These are phyloP conservation scores for Globisporangium heterothallicum DNA, from an alignment of 352 stramenopile genomes.

Conservation along the genomic window DNA sequence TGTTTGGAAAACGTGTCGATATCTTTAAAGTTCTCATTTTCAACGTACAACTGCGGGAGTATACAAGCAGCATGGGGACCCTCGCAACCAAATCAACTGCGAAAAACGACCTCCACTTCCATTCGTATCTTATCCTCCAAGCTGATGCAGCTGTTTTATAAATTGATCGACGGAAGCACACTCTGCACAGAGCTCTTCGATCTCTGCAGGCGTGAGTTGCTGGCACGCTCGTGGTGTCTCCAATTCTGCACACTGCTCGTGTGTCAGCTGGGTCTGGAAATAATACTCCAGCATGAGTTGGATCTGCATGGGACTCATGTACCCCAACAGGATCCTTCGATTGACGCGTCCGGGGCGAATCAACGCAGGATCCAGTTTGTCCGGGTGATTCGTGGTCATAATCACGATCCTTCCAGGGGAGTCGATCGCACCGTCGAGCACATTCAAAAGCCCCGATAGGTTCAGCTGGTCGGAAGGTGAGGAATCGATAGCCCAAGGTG, in stretches of 20 bases:
- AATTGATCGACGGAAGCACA: slow-evolving; percentile 26
- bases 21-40: too few species aligned
- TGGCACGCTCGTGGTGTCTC: neutral
- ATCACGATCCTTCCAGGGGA: slow-evolving; percentile 75
- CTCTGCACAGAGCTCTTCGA: slow-evolving; percentile 54
- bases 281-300: slow-evolving; percentile 60
- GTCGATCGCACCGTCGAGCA: slow-evolving; percentile 83
- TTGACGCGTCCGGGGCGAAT: slow-evolving; percentile 85
- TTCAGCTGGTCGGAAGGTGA: slow-evolving; percentile 36
- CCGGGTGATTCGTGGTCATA: slow-evolving; percentile 87
- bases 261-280: slow-evolving; percentile 23
- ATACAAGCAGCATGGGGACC: too few species aligned
- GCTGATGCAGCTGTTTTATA: too few species aligned
- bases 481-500: neutral
- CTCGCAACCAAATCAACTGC: too few species aligned
- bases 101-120: too few species aligned
- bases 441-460: slow-evolving; percentile 70
- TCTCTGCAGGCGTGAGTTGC: slow-evolving; percentile 34
- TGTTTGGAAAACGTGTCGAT: too few species aligned
- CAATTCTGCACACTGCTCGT: slow-evolving; percentile 10
- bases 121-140: too few species aligned
- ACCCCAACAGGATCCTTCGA: slow-evolving; percentile 65
- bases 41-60: too few species aligned
- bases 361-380: slow-evolving; percentile 82
- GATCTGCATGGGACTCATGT: slow-evolving; percentile 37